These are phyloP conservation scores for Prototheca stagnorum DNA, from an alignment of 163 green algal genomes.

Conservation along the genomic window DNA sequence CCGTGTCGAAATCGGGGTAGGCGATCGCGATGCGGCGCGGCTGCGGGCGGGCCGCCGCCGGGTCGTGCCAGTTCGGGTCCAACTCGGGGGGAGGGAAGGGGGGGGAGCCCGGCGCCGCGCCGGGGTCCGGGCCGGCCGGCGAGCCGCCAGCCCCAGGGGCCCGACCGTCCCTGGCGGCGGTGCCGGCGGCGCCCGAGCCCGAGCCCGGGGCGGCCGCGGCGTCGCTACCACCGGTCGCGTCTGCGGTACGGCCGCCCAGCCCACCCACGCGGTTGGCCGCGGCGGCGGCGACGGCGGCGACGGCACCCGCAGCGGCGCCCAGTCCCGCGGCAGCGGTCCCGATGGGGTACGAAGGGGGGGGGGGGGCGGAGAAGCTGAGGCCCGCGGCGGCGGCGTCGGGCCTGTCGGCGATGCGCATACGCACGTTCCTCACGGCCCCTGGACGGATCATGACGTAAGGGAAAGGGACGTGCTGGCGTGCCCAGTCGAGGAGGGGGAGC, in stretches of 20 bases:
- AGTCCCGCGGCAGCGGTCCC: neutral
- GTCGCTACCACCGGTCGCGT: neutral
- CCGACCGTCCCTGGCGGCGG: too few relatives aligned
- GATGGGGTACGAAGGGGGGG: too few relatives aligned
- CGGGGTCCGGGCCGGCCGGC: too few relatives aligned
- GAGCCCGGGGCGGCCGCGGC: neutral
- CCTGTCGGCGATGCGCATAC: neutral
- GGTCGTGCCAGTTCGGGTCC: too few relatives aligned
- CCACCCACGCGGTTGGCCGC: neutral
- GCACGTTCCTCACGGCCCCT: neutral
- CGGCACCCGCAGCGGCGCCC: constrained; percentile 2
- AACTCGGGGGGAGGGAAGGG: neutral
- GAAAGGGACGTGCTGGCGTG: constrained; percentile 8
- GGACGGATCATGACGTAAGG: constrained; percentile 21
- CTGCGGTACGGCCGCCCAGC: too few relatives aligned
- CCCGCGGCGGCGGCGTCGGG: neutral
- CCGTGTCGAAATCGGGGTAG: constrained; percentile 9
- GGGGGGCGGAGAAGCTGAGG: neutral
- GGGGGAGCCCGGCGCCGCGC: too few relatives aligned
- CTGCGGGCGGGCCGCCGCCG: neutral
- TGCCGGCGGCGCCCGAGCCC: too few relatives aligned
- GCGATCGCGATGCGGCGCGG: constrained; percentile 18
- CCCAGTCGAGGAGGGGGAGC: constrained; percentile 8
- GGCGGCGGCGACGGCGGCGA: neutral
- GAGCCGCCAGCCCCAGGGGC: too few relatives aligned